Percentiles rank a stretch among this genome's conserved stretches.
These are phyloP conservation scores for Apophysomyces trapeziformis DNA, from an alignment of 371 early-diverging fungal genomes.

Conservation along the genomic window DNA sequence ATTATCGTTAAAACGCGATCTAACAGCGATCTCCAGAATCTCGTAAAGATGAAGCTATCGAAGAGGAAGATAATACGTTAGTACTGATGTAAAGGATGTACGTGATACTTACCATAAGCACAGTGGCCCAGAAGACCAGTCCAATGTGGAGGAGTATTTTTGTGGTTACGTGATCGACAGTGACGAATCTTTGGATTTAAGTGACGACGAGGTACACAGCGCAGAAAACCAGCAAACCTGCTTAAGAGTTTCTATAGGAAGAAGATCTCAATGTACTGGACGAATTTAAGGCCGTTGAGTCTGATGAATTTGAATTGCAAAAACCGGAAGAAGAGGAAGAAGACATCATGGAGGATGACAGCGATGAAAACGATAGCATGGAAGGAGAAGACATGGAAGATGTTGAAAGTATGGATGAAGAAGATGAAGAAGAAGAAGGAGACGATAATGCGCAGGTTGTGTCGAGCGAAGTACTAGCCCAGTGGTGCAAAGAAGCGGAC, in stretches of 20 bases:
- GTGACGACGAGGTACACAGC: conserved; percentile 38
- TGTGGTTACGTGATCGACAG: conserved; percentile 41
- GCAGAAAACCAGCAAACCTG: not conserved
- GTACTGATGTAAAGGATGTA: not conserved
- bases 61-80: conserved; percentile 22
- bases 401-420: conserved; percentile 30
- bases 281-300: conserved; percentile 32
- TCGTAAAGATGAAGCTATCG: conserved; percentile 14
- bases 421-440: conserved; percentile 25
- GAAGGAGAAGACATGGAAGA: conserved; percentile 40
- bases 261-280: conserved; percentile 41
- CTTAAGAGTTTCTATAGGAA: conserved; percentile 21
- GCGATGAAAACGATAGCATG: conserved; percentile 28
- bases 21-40: not conserved
- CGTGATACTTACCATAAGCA: not conserved
- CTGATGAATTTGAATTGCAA: conserved; percentile 29
- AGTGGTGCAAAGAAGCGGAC: conserved; percentile 41
- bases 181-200: conserved; percentile 47
- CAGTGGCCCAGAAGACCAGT: conserved; percentile 20
- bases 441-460: conserved; percentile 31
- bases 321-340: conserved; percentile 46
- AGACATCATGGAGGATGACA: conserved; percentile 37
- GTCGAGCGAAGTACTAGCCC: conserved; percentile 39
- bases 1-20: not conserved
- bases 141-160: conserved; percentile 43